A percentile compares a stretch with the other conserved stretches of the same genome.
Evolutionary conservation across 2,329 filamentous ascomycete genomes (phyloP).

Genomic region (Diaporthe amygdali): DNA sequence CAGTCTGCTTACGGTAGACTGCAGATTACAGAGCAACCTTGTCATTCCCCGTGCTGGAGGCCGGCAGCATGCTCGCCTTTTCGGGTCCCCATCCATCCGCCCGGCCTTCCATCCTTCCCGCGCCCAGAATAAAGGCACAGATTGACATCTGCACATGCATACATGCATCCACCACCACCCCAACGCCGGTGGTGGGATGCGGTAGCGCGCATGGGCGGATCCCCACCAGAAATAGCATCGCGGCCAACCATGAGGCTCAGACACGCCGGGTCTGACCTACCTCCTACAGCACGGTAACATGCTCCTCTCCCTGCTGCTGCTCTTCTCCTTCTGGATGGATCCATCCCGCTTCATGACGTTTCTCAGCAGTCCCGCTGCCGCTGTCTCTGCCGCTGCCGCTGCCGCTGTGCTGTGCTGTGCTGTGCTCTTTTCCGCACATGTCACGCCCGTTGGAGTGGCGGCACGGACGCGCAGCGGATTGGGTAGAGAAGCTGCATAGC

Average conservation of each 20-base stretch:
- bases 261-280: constrained; percentile 12
- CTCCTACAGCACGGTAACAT: not conserved
- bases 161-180: not conserved
- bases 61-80: not conserved
- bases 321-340: not conserved
- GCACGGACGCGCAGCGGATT: constrained; percentile 4
- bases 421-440: not conserved
- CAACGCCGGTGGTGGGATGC: not conserved
- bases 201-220: not conserved
- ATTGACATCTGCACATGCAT: constrained; percentile 3
- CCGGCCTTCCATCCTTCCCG: not conserved
- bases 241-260: constrained; percentile 20
- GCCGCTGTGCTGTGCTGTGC: not conserved
- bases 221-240: constrained; percentile 15
- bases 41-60: not conserved
- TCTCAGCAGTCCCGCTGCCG: not conserved
- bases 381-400: not conserved
- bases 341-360: constrained; percentile 9
- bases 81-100: constrained; percentile 12
- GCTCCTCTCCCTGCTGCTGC: not conserved
- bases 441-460: not conserved
- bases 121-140: not conserved
- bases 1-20: not conserved
- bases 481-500: not conserved
- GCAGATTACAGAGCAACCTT: not conserved